Base-by-base conservation (phyloP, 2,329 filamentous ascomycete species). In the Didymella glomerata region DNA sequence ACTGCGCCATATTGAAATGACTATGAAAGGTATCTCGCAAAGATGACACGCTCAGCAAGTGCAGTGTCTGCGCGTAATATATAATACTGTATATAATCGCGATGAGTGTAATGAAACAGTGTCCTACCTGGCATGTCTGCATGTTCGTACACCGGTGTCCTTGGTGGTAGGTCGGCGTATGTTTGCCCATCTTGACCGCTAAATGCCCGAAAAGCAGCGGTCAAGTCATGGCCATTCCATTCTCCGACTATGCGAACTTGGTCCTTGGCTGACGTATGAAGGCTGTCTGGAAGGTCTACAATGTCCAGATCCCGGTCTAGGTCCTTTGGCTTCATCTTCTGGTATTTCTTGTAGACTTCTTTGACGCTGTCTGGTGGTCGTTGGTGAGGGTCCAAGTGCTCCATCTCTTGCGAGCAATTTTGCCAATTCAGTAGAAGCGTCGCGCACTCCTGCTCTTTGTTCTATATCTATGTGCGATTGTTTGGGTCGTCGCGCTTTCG, bases 301-400 rank as follows among this genome's bases (percentile, higher is more conserved):
- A 89, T 68, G 69, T 71, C 66, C 71, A 61, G 16, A 64, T 76
- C 69, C 57, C 89, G 81, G 9, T 83, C 80, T 7, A 82, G 75
- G 63, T 87, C 83, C 4, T 77, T 41, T 14, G 49, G 36, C 34
- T 87, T 84, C 36, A 86, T 82, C 63, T 85, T 89, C 24, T 89
- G 87, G 67, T 89, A 92, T 41, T 79, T 80, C 76, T 97, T 97
- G 85, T 92, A 97, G 53, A 87, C 80, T 45, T 84, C 80, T 61
- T 88, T 87, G 65, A 97, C 82, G 48, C 82, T 77, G 13, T 88
- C 86, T 3, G 93, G 91, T 1, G 93, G 91, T 68, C 88, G 88
- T 76, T 92, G 87, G 74, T 94, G 87, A 27, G 93, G 89, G 77
- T 96, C 90, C 2, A 93, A 80, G 36, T 62, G 25, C 25, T 66